Percentiles rank a stretch among this genome's conserved stretches.
phyloP scores from a whole-genome alignment of 768 basidiomycete species.

The Solioccasus polychromus region DNA sequence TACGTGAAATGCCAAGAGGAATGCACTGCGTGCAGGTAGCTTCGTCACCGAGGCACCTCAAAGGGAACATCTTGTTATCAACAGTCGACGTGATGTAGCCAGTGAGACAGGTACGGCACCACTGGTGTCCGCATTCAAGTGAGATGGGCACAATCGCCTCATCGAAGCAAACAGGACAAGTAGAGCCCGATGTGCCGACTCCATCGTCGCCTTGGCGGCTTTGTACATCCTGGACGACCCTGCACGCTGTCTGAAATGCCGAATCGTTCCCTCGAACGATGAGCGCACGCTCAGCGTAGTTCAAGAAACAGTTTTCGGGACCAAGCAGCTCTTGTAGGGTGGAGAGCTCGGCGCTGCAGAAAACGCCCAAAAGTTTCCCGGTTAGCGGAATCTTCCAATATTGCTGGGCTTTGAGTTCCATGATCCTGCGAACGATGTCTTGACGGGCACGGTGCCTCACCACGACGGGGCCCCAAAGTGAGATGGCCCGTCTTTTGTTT shows the following conservation, averaged over 20 bases:
- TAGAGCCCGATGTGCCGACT: slow-evolving; percentile 15
- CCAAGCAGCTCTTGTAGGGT: slow-evolving; percentile 51
- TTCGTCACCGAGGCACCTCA: slow-evolving; percentile 68
- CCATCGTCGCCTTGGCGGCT: slow-evolving; percentile 30
- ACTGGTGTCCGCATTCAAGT: slow-evolving; percentile 63
- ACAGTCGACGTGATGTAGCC: slow-evolving; percentile 57
- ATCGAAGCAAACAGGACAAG: slow-evolving; percentile 72
- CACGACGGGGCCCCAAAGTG: slow-evolving; percentile 50
- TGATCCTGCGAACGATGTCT: slow-evolving; percentile 47
- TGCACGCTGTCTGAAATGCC: slow-evolving; percentile 33
- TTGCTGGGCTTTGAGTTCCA: slow-evolving; percentile 41
- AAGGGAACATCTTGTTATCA: slow-evolving; percentile 60
- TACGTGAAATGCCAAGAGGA: slow-evolving; percentile 48
- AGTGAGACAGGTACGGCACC: slow-evolving; percentile 62
- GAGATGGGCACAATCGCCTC: slow-evolving; percentile 49
- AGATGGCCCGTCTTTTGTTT: slow-evolving; percentile 40
- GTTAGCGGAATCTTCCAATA: slow-evolving; percentile 46
- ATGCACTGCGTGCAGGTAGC: slow-evolving; percentile 58
- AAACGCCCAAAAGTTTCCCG: slow-evolving; percentile 42
- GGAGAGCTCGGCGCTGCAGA: slow-evolving; percentile 46
- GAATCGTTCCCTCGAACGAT: slow-evolving; percentile 54
- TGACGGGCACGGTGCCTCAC: slow-evolving; percentile 40
- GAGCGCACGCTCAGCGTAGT: slow-evolving; percentile 42
- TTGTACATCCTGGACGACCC: slow-evolving; percentile 41
- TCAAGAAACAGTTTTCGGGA: slow-evolving; percentile 51